Evolutionary conservation across 805 yeast species (phyloP).

Genomic region (Candida coleopterorum): DNA sequence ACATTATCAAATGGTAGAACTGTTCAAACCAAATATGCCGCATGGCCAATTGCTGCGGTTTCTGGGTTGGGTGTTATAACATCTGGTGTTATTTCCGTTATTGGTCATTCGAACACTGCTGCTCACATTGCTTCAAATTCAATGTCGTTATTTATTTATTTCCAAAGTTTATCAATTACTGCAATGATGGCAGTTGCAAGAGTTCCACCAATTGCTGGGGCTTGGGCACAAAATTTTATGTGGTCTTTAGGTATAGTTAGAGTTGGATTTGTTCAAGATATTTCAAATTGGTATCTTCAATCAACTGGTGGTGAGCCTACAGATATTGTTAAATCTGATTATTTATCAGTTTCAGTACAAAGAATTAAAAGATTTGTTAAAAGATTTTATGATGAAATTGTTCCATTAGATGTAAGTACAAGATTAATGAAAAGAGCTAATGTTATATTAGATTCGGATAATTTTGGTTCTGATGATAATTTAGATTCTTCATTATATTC

Average conservation of each 20-base stretch:
- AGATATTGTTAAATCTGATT: conserved; percentile 60
- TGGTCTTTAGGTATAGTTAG: conserved; percentile 94
- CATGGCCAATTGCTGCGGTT: conserved; percentile 95
- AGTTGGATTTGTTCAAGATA: conserved; percentile 69
- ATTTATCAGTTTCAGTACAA: conserved; percentile 83
- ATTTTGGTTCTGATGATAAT: conserved; percentile 38
- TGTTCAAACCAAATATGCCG: conserved; percentile 85
- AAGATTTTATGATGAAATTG: conserved; percentile 12
- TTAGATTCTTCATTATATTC: conserved; percentile 53
- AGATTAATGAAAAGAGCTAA: conserved; percentile 24
- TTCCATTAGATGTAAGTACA: conserved; percentile 4
- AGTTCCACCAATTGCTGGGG: conserved; percentile 95
- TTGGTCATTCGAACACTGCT: conserved; percentile 89
- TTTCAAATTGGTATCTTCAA: conserved; percentile 92
- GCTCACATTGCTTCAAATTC: conserved; percentile 97
- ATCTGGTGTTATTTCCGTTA: conserved; percentile 79
- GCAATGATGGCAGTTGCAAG: conserved; percentile 92
- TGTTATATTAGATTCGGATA: conserved; percentile 38
- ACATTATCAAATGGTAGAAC: conserved; percentile 83
- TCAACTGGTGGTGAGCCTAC: conserved; percentile 89
- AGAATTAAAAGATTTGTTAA: conserved; percentile 33
- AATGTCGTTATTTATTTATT: conserved; percentile 85
- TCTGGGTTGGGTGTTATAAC: conserved; percentile 84
- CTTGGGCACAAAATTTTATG: conserved; percentile 95
- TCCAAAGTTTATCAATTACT: conserved; percentile 87